phyloP scores from a whole-genome alignment of 2,329 filamentous ascomycete genomes.

The Penicillium sp. region DNA sequence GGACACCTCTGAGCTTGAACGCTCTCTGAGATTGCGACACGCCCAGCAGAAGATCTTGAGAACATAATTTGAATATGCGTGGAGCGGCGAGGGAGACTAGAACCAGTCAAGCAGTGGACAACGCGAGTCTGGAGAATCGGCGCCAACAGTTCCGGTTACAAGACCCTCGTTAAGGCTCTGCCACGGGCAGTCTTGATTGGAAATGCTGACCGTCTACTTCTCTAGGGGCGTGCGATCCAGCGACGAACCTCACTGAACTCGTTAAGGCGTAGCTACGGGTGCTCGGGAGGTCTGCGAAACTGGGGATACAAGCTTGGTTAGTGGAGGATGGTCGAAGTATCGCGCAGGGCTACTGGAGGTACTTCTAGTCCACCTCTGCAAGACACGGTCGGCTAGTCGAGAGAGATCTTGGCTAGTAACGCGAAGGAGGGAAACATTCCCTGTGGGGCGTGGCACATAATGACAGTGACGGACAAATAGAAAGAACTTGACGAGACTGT shows the following conservation, averaged over 20 bases:
- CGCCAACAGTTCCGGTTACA: too few species aligned
- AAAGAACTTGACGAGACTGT: slow-evolving; percentile 1
- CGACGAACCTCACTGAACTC: slow-evolving; percentile 7
- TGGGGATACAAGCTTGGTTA: slow-evolving; percentile 2
- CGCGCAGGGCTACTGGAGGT: too few species aligned
- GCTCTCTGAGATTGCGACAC: neutral
- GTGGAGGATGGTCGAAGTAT: neutral
- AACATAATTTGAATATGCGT: too few species aligned
- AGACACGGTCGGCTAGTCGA: too few species aligned
- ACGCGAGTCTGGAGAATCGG: too few species aligned
- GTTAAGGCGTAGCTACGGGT: slow-evolving; percentile 3
- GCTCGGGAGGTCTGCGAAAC: slow-evolving; percentile 3
- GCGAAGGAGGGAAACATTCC: too few species aligned
- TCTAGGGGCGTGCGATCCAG: slow-evolving; percentile 3
- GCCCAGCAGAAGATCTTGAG: neutral
- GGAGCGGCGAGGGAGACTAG: too few species aligned
- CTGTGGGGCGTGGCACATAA: too few species aligned
- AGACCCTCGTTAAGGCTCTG: neutral
- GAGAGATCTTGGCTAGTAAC: too few species aligned
- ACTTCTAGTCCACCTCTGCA: neutral
- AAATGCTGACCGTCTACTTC: too few species aligned
- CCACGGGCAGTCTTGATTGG: slow-evolving; percentile 12
- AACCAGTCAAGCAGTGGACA: too few species aligned
- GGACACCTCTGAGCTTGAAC: slow-evolving; percentile 8
- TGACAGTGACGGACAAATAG: neutral